These are phyloP conservation scores for Drechslerella stenobrocha DNA, from an alignment of 2,329 filamentous ascomycete species.

Conservation along the genomic window DNA sequence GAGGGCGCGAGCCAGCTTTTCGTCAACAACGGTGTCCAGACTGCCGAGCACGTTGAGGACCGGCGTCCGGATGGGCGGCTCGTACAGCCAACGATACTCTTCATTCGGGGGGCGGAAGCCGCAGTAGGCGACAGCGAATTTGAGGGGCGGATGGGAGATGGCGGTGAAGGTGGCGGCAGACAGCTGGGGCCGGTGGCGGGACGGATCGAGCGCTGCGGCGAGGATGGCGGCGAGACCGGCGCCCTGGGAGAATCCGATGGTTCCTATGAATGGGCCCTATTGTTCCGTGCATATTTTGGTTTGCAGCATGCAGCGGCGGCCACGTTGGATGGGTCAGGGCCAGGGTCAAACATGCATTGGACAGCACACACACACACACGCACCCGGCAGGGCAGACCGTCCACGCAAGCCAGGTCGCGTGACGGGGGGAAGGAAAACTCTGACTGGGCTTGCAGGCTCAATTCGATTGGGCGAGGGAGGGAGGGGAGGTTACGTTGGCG, in stretches of 20 bases:
- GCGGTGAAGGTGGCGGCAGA: slow-evolving; percentile 55
- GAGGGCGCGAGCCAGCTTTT: slow-evolving; percentile 62
- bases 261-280: slow-evolving; percentile 66
- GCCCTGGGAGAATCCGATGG: slow-evolving; percentile 66
- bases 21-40: slow-evolving; percentile 68
- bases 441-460: no score
- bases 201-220: slow-evolving; percentile 62
- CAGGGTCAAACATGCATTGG: no score
- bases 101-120: slow-evolving; percentile 64
- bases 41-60: slow-evolving; percentile 67
- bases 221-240: slow-evolving; percentile 65
- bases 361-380: no score
- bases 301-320: no score
- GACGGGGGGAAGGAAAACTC: no score
- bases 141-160: slow-evolving; percentile 62
- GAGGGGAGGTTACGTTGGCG: slow-evolving; percentile 32
- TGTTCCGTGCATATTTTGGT: no score
- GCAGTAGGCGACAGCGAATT: slow-evolving; percentile 66
- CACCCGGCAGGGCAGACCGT: no score
- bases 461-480: not conserved
- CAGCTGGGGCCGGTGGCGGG: slow-evolving; percentile 51
- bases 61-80: slow-evolving; percentile 64
- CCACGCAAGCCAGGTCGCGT: no score
- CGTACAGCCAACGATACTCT: slow-evolving; percentile 64
- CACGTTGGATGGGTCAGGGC: no score